These are phyloP conservation scores for Annulohypoxylon nitens DNA, from an alignment of 495 filamentous ascomycete genomes.

Conservation along the genomic window DNA sequence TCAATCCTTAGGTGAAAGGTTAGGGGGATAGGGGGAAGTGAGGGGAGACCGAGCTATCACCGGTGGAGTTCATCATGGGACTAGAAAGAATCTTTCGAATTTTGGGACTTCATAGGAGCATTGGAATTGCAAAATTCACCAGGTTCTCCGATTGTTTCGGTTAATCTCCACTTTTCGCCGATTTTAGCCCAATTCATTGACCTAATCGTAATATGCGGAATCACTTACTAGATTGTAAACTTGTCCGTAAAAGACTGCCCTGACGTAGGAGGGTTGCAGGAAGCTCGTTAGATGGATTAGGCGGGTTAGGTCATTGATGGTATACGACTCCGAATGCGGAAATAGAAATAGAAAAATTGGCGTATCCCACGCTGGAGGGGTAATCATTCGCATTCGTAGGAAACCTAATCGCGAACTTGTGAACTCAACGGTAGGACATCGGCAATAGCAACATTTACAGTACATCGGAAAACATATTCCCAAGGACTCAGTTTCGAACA, in stretches of 20 bases:
- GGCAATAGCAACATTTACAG: neutral
- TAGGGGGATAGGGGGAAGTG: conserved; percentile 23
- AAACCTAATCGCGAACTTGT: conserved; percentile 1
- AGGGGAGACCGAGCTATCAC: conserved; percentile 34
- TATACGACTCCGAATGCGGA: conserved; percentile 37
- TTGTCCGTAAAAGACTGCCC: neutral
- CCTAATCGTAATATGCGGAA: neutral
- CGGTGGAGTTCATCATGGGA: conserved; percentile 11
- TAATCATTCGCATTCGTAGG: neutral
- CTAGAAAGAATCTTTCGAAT: neutral
- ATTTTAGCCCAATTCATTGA: conserved; percentile 39
- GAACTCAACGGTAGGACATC: neutral
- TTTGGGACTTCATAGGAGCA: neutral
- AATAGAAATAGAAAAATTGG: conserved; percentile 4
- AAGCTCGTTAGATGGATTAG: neutral
- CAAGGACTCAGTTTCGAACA: neutral
- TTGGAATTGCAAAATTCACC: neutral
- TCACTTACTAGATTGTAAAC: neutral
- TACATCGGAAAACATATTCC: neutral
- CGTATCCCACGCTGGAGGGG: conserved; percentile 3
- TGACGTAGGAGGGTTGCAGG: conserved; percentile 11
- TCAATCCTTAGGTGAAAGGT: neutral
- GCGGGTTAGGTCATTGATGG: no score
- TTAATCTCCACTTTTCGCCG: conserved; percentile 35
- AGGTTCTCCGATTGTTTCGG: neutral